These are phyloP conservation scores for Magnolia officinalis DNA, from an alignment of 164 flowering plant genomes.

Conservation along the genomic window DNA sequence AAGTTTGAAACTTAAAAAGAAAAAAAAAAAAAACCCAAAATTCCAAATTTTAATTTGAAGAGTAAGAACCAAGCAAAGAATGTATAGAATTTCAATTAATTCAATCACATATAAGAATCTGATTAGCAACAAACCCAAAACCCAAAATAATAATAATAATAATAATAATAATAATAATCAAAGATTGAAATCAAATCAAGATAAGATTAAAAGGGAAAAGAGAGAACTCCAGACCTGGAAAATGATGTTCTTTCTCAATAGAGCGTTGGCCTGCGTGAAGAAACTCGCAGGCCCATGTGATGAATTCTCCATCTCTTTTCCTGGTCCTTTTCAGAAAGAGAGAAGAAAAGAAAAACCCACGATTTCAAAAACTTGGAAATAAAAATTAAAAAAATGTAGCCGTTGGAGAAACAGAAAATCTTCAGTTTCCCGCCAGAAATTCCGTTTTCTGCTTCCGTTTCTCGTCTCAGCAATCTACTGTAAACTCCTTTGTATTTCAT, in stretches of 20 bases:
- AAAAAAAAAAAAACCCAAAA: too few relatives aligned
- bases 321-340: too few relatives aligned
- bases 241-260: constrained; percentile 32
- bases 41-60: too few relatives aligned
- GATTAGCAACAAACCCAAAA: too few relatives aligned
- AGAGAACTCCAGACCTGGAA: constrained; percentile 22
- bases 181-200: not conserved
- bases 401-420: not conserved
- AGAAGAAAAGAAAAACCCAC: too few relatives aligned
- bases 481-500: not conserved
- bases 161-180: not conserved
- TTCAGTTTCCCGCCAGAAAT: constrained; percentile 4
- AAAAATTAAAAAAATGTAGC: not conserved
- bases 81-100: too few relatives aligned
- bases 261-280: constrained; percentile 27
- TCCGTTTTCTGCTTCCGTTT: not conserved
- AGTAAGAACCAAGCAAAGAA: too few relatives aligned
- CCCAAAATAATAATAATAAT: not conserved
- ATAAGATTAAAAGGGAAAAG: not conserved
- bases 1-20: too few relatives aligned
- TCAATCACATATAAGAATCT: too few relatives aligned
- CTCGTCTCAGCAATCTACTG: not conserved
- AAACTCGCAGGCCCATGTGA: constrained; percentile 38
- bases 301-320: constrained; percentile 38
- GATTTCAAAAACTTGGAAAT: too few relatives aligned